phyloP scores from a whole-genome alignment of 1,139 yeast species.

The Saccharomyces pastorianus region DNA sequence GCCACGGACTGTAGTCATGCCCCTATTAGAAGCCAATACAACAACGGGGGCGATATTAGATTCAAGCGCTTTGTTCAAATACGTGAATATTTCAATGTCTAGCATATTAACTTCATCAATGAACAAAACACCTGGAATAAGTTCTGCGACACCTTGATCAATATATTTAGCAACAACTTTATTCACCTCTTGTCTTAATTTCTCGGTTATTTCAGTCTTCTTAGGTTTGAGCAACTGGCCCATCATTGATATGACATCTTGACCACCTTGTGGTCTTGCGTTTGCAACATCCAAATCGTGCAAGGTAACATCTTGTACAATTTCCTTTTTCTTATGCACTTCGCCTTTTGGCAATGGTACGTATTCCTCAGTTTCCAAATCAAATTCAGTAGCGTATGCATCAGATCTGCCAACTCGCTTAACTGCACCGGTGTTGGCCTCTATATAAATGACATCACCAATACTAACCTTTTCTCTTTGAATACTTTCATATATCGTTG shows the following conservation, averaged over 20 bases:
- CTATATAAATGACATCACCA: conserved; percentile 95
- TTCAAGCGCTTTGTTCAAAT: conserved; percentile 87
- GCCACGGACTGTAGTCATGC: conserved; percentile 84
- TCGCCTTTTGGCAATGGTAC: conserved; percentile 98
- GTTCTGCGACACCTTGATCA: conserved; percentile 96
- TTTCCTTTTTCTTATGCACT: conserved; percentile 96
- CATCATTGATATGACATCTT: conserved; percentile 97
- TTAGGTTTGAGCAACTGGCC: conserved; percentile 93
- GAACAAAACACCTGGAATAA: conserved; percentile 94
- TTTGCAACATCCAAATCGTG: conserved; percentile 96
- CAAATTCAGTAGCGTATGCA: conserved; percentile 97
- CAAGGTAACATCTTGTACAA: conserved; percentile 92
- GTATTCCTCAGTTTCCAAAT: conserved; percentile 95
- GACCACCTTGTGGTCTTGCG: conserved; percentile 98
- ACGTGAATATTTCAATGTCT: conserved; percentile 92
- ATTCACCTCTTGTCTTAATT: conserved; percentile 85
- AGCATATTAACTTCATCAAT: conserved; percentile 98
- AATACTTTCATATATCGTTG: conserved; percentile 89
- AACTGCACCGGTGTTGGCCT: conserved; percentile 95
- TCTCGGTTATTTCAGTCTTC: conserved; percentile 97
- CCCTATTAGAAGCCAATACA: conserved; percentile 90
- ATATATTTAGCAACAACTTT: conserved; percentile 93
- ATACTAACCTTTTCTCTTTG: conserved; percentile 91
- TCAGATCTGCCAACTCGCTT: conserved; percentile 97
- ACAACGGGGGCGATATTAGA: conserved; percentile 89